Evolutionary conservation across 306 rosid genomes (phyloP), one percentile per base, ranked within the genome.

Genomic region (Quercus alba): DNA sequence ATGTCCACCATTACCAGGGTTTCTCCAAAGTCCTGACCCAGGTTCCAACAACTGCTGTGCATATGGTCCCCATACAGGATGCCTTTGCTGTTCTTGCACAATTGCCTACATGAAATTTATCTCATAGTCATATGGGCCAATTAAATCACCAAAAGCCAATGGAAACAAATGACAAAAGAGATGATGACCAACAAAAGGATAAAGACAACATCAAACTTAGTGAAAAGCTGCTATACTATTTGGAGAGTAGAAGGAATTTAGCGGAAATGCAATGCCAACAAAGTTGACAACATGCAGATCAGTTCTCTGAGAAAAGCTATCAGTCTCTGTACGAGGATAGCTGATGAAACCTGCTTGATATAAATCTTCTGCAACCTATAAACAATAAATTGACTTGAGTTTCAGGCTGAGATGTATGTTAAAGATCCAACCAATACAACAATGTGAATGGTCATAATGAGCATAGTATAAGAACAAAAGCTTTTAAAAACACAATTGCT

Each of bases 261-360:
- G 23, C 5, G 13, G 9, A 67, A 67, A 62, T 25, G 69, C 69
- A 12, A 26, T 62, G 69, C 41, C 28, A 33, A 31, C 4, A 78
- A 71, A 55, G 84, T 80, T 77, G 89, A 97, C 73, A 76, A 94
- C 99, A 78, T 81, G 99, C 79, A 94, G 86, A 77, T 94, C 91
- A 56, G 97, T 93, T 81, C 94, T 89, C 82, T 88, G 82, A 56
- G 99, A 93, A 88, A 94, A 94, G 75, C 74, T 23, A 76, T 94
- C 97, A 75, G 99, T 94, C 87, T 94, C 99, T 26, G 99, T 94
- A 68, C 99, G 97, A 81, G 99, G 99, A 80, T 94, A 94, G 87
- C 97, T 94, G 84, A 94, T 94, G 82, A 90, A 94, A 84, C 99
- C 99, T 74, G 97, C 88, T 85, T 94, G 99, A 81, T 94, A 94